phyloP scores from a whole-genome alignment of 2,329 filamentous ascomycete species.

The Penicillium sp. region DNA sequence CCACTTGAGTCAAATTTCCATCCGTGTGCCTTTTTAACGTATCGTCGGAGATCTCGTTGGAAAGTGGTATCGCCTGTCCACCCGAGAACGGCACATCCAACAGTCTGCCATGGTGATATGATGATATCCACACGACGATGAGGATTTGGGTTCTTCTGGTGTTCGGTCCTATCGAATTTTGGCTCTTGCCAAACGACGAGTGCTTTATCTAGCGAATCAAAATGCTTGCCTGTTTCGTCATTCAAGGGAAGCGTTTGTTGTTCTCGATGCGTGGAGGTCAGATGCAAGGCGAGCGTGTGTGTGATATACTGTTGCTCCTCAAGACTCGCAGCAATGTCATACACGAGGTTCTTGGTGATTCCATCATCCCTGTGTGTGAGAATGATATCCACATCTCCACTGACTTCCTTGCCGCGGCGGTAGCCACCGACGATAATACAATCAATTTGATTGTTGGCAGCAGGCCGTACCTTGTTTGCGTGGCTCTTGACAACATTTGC shows the following conservation, averaged over 20 bases:
- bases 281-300: slow-evolving; percentile 75
- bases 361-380: slow-evolving; percentile 75
- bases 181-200: slow-evolving; percentile 90
- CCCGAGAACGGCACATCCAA: slow-evolving; percentile 83
- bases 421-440: slow-evolving; percentile 78
- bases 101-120: slow-evolving; percentile 82
- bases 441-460: slow-evolving; percentile 54
- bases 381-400: slow-evolving; percentile 85
- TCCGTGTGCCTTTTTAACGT: slow-evolving; percentile 71
- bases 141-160: slow-evolving; percentile 65
- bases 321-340: slow-evolving; percentile 70
- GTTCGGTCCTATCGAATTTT: slow-evolving; percentile 35
- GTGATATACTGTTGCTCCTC: slow-evolving; percentile 75
- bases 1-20: slow-evolving; percentile 95
- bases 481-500: slow-evolving; percentile 66
- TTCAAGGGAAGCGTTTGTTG: slow-evolving; percentile 67
- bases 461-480: slow-evolving; percentile 65
- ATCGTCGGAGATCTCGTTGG: slow-evolving; percentile 79
- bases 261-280: slow-evolving; percentile 71
- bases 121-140: slow-evolving; percentile 93
- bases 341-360: slow-evolving; percentile 71
- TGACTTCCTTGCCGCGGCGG: slow-evolving; percentile 72
- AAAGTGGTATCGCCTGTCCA: slow-evolving; percentile 93
- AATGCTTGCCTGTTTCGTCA: slow-evolving; percentile 56
- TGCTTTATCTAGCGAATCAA: slow-evolving; percentile 89